Evolutionary conservation across 371 early-diverging fungal genomes (phyloP).

Genomic region (Haplosporangium sp.): DNA sequence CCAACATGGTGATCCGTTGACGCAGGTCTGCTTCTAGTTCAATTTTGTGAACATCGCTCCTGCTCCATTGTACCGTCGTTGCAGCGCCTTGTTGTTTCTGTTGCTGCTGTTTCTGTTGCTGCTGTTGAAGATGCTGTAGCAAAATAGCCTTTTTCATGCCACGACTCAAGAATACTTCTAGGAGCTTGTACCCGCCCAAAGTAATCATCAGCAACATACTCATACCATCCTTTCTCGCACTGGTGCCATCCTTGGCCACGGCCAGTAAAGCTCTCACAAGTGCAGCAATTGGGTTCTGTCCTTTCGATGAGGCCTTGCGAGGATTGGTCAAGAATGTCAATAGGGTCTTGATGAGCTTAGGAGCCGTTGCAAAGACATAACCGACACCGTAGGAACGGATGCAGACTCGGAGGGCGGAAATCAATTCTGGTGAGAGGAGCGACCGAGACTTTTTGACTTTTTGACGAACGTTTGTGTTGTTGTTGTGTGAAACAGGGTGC

Average conservation of each 20-base stretch:
- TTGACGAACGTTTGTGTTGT: neutral
- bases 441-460: neutral
- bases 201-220: constrained; percentile 52
- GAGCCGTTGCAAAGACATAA: constrained; percentile 49
- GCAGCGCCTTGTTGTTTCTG: neutral
- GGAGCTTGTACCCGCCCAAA: constrained; percentile 40
- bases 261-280: constrained; percentile 19
- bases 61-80: constrained; percentile 12
- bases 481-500: neutral
- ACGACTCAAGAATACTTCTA: constrained; percentile 35
- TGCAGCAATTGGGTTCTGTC: constrained; percentile 26
- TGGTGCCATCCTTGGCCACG: constrained; percentile 30
- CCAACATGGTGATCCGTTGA: constrained; percentile 50
- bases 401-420: constrained; percentile 41
- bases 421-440: constrained; percentile 34
- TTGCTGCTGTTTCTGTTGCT: constrained; percentile 20
- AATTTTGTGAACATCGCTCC: constrained; percentile 25
- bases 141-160: constrained; percentile 48
- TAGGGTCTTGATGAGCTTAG: constrained; percentile 50
- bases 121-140: constrained; percentile 28
- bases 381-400: constrained; percentile 53
- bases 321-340: constrained; percentile 34
- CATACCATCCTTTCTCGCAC: constrained; percentile 43
- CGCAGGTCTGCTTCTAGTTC: constrained; percentile 27
- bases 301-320: constrained; percentile 29